A percentile compares a stretch with the other conserved stretches of the same genome.
Conservation (phyloP, 148 eudicot species). For the Cornus suecica region DNA sequence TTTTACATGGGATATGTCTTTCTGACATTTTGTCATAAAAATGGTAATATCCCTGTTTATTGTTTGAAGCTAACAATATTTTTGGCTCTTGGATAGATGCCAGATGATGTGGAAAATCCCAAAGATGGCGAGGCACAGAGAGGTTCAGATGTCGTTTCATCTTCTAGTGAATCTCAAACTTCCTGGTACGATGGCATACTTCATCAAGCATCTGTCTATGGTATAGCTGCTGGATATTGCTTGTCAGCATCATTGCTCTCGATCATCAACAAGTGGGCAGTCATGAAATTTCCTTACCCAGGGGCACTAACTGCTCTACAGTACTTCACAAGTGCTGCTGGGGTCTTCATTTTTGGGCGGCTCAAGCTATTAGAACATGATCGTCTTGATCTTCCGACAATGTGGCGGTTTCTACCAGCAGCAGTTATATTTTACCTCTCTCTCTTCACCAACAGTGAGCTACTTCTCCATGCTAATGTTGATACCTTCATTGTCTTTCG, state of each 20-base stretch:
- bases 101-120: constrained; percentile 59
- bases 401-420: constrained; percentile 93
- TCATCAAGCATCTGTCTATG: constrained; percentile 82
- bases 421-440: constrained; percentile 93
- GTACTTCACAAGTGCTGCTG: constrained; percentile 85
- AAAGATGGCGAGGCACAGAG: constrained; percentile 30
- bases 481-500: constrained; percentile 95
- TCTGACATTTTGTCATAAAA: neutral
- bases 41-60: neutral
- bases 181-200: constrained; percentile 57
- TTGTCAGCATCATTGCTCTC: constrained; percentile 88
- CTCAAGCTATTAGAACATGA: constrained; percentile 70
- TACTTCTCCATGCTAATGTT: constrained; percentile 92
- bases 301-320: constrained; percentile 92
- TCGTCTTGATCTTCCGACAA: constrained; percentile 59
- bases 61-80: neutral
- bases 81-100: constrained; percentile 39
- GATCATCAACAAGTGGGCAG: constrained; percentile 93
- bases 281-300: constrained; percentile 94
- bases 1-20: neutral
- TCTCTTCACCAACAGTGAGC: constrained; percentile 95
- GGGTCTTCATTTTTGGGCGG: constrained; percentile 65
- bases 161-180: constrained; percentile 29
- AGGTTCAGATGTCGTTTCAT: constrained; percentile 26
- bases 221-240: constrained; percentile 93